Evolutionary conservation across 768 basidiomycete genomes (phyloP).

Genomic region (Mycena belliarum): DNA sequence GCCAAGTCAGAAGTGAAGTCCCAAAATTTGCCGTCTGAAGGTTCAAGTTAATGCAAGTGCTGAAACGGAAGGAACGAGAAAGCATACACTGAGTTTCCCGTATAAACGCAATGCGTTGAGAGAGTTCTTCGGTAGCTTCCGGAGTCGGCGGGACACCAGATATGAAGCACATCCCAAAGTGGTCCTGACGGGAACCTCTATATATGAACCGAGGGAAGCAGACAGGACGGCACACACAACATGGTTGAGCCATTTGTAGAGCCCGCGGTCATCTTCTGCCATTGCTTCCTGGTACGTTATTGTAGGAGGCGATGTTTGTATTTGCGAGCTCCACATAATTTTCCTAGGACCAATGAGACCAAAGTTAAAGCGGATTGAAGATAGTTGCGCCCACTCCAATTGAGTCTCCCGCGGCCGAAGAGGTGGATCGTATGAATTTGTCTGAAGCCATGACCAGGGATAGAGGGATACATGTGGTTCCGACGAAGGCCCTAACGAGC

Average conservation of each 20-base stretch:
- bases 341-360: constrained; percentile 42
- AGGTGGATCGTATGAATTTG: constrained; percentile 80
- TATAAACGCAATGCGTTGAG: constrained; percentile 80
- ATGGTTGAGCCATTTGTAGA: constrained; percentile 80
- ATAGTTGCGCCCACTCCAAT: constrained; percentile 45
- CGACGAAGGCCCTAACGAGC: constrained; percentile 51
- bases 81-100: constrained; percentile 70
- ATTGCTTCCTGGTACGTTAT: constrained; percentile 76
- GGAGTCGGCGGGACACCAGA: constrained; percentile 77
- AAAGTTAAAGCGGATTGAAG: neutral
- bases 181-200: constrained; percentile 52
- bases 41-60: neutral
- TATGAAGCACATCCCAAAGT: constrained; percentile 88
- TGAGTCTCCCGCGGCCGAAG: constrained; percentile 29
- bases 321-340: constrained; percentile 80
- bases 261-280: constrained; percentile 58
- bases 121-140: constrained; percentile 81
- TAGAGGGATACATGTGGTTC: constrained; percentile 77
- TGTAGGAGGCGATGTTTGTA: constrained; percentile 72
- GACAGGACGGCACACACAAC: constrained; percentile 53
- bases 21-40: constrained; percentile 90
- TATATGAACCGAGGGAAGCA: neutral
- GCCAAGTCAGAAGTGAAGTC: constrained; percentile 91
- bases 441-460: constrained; percentile 83
- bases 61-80: neutral